Evolutionary conservation across 257 asterid genomes (phyloP), one percentile per base, ranked within the genome.

Genomic region (Thymus quinquecostatus): DNA sequence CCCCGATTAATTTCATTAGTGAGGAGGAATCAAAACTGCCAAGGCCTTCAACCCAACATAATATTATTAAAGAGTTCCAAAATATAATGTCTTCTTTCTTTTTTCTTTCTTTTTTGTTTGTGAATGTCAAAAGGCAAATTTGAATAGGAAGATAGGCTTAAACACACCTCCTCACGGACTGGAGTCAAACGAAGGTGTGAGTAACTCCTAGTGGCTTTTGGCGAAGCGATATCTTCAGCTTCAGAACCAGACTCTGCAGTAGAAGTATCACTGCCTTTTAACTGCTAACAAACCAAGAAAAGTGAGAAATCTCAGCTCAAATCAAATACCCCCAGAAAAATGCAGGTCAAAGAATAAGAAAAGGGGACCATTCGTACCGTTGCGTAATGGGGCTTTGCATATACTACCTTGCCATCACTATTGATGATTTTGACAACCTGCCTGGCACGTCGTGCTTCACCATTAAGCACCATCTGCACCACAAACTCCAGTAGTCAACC

Each of bases 201-300:
- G 77, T 90, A 95, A 77, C 73, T 90, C 85, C 92, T 89, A 34
- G 73, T 75, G 69, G 96, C 91, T 84, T 92, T 95, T 10, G 99
- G 99, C 14, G 99, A 95, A 77, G 87, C 85, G 66, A 92, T 90
- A 83, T 95, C 99, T 82, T 95, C 99, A 81, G 99, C 96, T 71
- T 95, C 99, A 71, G 99, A 95, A 62, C 99, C 99, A 69, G 99
- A 95, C 79, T 95, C 99, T 4, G 96, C 97, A 21, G 98, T 89
- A 64, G 99, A 95, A 10, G 98, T 90, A 72, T 95, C 99, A 78
- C 98, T 90, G 68, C 98, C 91, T 84, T 84, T 95, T 40, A 95
- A 75, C 92, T 92, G 85, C 68, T 64, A 73, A 64, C 27, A 50
- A 68, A 82, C 75, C 33, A 48, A 77, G 55, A 69, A 57, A 66